A percentile compares a stretch with the other conserved stretches of the same genome.
Evolutionary conservation across 1,284 basidiomycete species (phyloP).

Genomic region (Blastosporella zonata): DNA sequence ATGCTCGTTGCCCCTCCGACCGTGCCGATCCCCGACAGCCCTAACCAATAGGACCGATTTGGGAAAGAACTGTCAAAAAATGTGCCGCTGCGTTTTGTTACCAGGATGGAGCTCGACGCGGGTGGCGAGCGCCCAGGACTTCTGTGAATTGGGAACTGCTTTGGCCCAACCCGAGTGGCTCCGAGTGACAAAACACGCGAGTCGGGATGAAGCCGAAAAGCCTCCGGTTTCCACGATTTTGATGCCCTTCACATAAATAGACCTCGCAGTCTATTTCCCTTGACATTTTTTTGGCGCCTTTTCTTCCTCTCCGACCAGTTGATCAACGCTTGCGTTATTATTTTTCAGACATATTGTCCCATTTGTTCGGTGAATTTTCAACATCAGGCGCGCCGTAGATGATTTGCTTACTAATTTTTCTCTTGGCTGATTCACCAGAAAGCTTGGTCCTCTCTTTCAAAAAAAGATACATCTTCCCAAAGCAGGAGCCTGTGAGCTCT

Average conservation of each 20-base stretch:
- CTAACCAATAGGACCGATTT: slow-evolving; percentile 13
- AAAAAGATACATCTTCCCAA: background rate
- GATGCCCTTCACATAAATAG: slow-evolving; percentile 31
- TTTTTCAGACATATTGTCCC: background rate
- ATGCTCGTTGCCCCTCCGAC: slow-evolving; percentile 21
- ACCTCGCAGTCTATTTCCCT: slow-evolving; percentile 28
- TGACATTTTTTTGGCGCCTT: slow-evolving; percentile 22
- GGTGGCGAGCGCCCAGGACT: slow-evolving; percentile 5
- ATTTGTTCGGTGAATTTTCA: slow-evolving; percentile 5
- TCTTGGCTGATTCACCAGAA: background rate
- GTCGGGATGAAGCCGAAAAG: slow-evolving; percentile 35
- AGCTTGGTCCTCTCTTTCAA: slow-evolving; percentile 12
- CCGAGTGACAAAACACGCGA: slow-evolving; percentile 28
- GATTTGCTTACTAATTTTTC: slow-evolving; percentile 2
- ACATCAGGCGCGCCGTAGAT: background rate
- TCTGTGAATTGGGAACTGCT: slow-evolving; percentile 12
- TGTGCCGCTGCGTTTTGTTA: background rate
- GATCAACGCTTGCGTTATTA: slow-evolving; percentile 6
- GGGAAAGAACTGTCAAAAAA: slow-evolving; percentile 1
- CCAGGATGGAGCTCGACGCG: slow-evolving; percentile 3
- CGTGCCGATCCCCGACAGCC: slow-evolving; percentile 18
- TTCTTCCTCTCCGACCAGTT: slow-evolving; percentile 9
- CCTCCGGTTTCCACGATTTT: slow-evolving; percentile 36
- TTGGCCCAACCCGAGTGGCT: slow-evolving; percentile 20
- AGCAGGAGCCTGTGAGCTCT: slow-evolving; percentile 13